phyloP scores from a whole-genome alignment of 306 rosid genomes.

The Acacia crassicarpa region DNA sequence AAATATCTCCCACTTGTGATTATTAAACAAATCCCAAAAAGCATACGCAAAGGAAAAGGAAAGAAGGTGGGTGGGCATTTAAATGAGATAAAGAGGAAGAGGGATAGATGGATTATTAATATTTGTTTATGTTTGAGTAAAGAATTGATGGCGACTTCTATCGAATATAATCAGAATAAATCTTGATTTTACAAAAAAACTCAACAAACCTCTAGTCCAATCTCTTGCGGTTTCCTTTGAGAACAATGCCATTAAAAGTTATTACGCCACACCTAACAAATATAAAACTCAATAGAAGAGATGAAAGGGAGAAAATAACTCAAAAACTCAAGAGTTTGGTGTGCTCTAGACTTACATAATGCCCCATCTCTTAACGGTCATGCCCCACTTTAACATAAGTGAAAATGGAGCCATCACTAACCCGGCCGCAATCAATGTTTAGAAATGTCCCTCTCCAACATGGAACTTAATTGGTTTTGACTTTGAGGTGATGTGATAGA shows the following conservation, averaged over 20 bases:
- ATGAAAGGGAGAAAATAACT: background rate
- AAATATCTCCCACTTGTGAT: background rate
- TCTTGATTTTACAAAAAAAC: background rate
- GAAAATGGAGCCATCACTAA: background rate
- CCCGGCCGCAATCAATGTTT: background rate
- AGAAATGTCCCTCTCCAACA: background rate
- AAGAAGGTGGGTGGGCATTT: too few relatives aligned
- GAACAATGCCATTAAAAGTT: background rate
- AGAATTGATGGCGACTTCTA: background rate
- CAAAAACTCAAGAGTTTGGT: background rate
- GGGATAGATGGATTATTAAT: too few relatives aligned
- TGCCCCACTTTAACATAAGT: too few relatives aligned
- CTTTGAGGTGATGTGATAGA: background rate
- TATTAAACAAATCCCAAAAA: background rate
- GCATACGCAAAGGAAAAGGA: background rate
- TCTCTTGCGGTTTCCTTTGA: background rate
- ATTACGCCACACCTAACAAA: too few relatives aligned
- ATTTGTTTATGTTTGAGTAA: too few relatives aligned
- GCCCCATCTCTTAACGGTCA: too few relatives aligned
- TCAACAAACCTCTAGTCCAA: background rate
- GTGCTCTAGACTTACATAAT: too few relatives aligned
- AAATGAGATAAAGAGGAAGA: background rate
- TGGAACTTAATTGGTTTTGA: background rate
- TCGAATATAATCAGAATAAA: too few relatives aligned
- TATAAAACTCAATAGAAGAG: too few relatives aligned